These are phyloP conservation scores for Zancudomyces culisetae DNA, from an alignment of 371 early-diverging fungal species.

Conservation along the genomic window DNA sequence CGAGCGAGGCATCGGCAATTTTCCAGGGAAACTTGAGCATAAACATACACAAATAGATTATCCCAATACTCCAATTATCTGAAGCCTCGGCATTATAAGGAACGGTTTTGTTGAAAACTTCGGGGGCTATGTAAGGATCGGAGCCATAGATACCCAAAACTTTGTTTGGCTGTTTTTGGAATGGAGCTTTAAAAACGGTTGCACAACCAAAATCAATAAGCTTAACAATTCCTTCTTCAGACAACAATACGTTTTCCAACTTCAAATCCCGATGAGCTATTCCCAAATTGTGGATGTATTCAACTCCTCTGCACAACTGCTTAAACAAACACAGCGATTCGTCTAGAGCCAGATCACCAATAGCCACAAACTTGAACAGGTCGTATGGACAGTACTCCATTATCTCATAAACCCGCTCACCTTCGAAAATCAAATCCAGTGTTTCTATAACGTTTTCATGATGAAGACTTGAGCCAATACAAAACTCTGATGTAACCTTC, in stretches of 20 bases:
- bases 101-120: conserved; percentile 37
- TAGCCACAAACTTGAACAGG: conserved; percentile 47
- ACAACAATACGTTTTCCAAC: conserved; percentile 67
- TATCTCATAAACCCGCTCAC: conserved; percentile 39
- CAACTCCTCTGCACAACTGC: conserved; percentile 53
- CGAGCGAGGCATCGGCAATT: conserved; percentile 31
- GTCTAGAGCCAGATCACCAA: conserved; percentile 38
- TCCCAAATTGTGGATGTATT: conserved; percentile 49
- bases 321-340: conserved; percentile 49
- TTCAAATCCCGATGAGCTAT: conserved; percentile 77
- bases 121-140: conserved; percentile 84
- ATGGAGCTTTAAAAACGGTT: conserved; percentile 53
- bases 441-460: conserved; percentile 78
- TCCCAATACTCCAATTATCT: conserved; percentile 62
- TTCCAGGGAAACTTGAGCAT: conserved; percentile 57
- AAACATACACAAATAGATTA: conserved; percentile 56
- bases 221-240: conserved; percentile 49
- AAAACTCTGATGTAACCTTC: conserved; percentile 63
- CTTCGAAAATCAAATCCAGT: conserved; percentile 52
- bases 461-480: conserved; percentile 57
- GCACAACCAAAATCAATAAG: conserved; percentile 87
- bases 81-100: conserved; percentile 44
- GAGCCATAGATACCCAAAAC: conserved; percentile 55
- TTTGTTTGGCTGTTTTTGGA: conserved; percentile 39
- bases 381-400: conserved; percentile 69